These are phyloP conservation scores for Dictyostelium capitatum DNA, from an alignment of 78 protist genomes.

Conservation along the genomic window DNA sequence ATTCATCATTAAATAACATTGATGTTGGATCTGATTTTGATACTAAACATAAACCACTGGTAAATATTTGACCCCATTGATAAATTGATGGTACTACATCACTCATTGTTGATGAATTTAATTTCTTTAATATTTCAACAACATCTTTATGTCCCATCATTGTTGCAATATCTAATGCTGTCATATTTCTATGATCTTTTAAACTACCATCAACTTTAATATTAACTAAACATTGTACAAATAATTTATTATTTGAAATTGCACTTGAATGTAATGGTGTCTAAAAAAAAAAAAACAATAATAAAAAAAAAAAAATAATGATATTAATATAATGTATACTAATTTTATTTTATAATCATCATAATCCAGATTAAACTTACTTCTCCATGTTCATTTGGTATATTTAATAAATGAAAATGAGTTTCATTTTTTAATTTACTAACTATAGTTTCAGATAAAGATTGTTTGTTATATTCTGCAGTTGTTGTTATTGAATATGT, in stretches of 20 bases:
- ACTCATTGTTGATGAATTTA: background rate
- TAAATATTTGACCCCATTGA: slow-evolving; percentile 61
- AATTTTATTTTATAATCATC: no score
- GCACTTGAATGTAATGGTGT: slow-evolving; percentile 55
- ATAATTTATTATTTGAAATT: background rate
- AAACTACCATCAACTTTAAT: background rate
- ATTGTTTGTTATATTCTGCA: background rate
- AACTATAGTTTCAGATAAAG: background rate
- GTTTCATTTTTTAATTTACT: background rate
- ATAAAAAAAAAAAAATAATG: background rate
- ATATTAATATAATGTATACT: no score
- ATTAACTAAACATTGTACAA: background rate
- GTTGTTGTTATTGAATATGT: background rate
- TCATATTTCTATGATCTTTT: background rate
- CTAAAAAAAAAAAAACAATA: background rate
- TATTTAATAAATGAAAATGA: background rate
- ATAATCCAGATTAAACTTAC: no score
- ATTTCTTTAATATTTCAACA: background rate
- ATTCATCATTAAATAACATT: slow-evolving; percentile 31
- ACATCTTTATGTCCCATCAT: background rate
- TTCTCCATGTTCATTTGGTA: slow-evolving; percentile 13
- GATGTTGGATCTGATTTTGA: background rate
- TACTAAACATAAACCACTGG: background rate
- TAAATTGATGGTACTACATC: background rate
- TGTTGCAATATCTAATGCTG: background rate